Conservation (phyloP, 2,329 filamentous ascomycete genomes). For the Sporothrix mexicana region DNA sequence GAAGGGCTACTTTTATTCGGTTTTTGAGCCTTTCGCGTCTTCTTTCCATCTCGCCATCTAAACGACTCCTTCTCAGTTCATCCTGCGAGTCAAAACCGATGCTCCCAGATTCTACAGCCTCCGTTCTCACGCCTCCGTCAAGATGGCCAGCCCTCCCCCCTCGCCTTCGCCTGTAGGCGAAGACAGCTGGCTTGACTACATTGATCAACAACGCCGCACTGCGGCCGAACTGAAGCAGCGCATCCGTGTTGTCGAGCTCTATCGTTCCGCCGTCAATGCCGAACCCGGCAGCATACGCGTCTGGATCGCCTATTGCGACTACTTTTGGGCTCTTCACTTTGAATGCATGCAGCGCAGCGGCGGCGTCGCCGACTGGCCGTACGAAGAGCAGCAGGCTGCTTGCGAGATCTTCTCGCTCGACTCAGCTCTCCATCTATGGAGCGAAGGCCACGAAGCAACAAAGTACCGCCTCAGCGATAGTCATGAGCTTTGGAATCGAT, state of each 20-base stretch:
- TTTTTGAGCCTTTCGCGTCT: slow-evolving; percentile 19
- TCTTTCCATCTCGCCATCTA: background rate
- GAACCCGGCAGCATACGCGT: slow-evolving; percentile 76
- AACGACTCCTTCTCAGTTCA: background rate
- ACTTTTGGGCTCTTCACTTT: slow-evolving; percentile 73
- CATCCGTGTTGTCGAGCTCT: slow-evolving; percentile 73
- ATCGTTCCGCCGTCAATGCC: slow-evolving; percentile 70
- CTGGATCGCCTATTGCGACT: slow-evolving; percentile 80
- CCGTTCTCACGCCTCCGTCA: slow-evolving; percentile 33
- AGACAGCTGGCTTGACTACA: slow-evolving; percentile 76
- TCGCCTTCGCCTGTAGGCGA: slow-evolving; percentile 66
- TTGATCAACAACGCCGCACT: slow-evolving; percentile 71
- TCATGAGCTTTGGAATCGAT: slow-evolving; percentile 79
- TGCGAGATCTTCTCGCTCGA: slow-evolving; percentile 74
- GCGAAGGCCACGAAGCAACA: slow-evolving; percentile 72
- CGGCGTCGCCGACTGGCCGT: slow-evolving; percentile 61
- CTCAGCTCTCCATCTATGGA: slow-evolving; percentile 70
- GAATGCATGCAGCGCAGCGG: slow-evolving; percentile 63
- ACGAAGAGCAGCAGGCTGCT: slow-evolving; percentile 72
- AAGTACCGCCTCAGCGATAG: slow-evolving; percentile 78
- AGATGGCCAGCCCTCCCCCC: slow-evolving; percentile 39
- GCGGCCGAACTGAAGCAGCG: slow-evolving; percentile 69
- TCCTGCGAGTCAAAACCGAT: slow-evolving; percentile 34
- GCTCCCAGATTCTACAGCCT: slow-evolving; percentile 17
- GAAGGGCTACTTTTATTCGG: slow-evolving; percentile 8